Evolutionary conservation across 1,139 yeast genomes (phyloP), one percentile per base, ranked within the genome.

Genomic region (Suhomyces bolitotheri): DNA sequence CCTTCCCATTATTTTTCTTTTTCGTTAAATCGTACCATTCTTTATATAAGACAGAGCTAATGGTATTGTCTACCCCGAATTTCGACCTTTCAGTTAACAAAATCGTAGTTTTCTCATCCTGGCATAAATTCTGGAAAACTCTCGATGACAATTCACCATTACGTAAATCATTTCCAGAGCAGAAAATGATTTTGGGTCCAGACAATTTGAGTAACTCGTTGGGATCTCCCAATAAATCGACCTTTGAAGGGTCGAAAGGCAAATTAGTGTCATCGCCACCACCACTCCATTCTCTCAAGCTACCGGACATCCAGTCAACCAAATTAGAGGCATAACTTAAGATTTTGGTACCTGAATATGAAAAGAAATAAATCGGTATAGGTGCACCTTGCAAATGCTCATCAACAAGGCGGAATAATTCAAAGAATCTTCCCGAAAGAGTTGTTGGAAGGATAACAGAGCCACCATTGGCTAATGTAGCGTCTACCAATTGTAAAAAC

Each of bases 281-380:
- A 48, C 87, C 96, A 17, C 35, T 36, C 92, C 96, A 88, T 35
- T 82, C 84, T 22, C 87, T 76, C 27, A 89, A 74, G 17, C 80
- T 74, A 1, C 90, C 76, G 0, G 95, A 80, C 92, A 92, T 85
- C 97, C 97, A 94, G 62, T 94, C 98, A 16, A 90, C 63, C 80
- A 92, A 84, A 39, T 88, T 83, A 13, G 89, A 79, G 0, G 97
- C 96, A 56, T 85, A 88, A 25, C 84, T 76, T 45, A 92, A 63
- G 2, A 86, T 76, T 53, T 92, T 80, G 1, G 88, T 78, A 13
- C 95, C 95, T 1, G 90, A 82, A 51, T 82, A 82, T 4, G 95
- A 80, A 19, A 86, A 63, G 45, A 88, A 73, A 31, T 86, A 66
- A 9, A 94, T 80, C 0, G 96, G 96, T 11, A 81, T 58, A 10